A percentile compares a stretch with the other conserved stretches of the same genome.
Evolutionary conservation across 75 land plant species (phyloP).

Genomic region (Sequoiadendron giganteum): DNA sequence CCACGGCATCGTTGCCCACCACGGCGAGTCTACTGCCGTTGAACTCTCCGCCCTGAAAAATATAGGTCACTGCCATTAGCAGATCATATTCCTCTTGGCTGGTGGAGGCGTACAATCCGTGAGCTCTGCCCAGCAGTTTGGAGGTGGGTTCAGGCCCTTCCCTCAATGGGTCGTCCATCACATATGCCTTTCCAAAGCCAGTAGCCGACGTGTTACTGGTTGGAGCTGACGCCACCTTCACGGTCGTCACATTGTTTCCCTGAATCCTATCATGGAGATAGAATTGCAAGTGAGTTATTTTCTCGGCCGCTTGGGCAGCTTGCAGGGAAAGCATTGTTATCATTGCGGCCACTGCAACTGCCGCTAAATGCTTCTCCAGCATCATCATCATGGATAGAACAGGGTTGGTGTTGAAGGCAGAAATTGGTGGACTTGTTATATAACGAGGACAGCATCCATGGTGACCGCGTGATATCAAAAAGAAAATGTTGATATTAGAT

Average conservation of each 20-base stretch:
- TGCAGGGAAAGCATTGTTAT: too few relatives aligned
- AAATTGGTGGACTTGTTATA: too few relatives aligned
- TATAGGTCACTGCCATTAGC: slow-evolving; percentile 22
- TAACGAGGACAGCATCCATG: too few relatives aligned
- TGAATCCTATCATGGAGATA: slow-evolving; percentile 51
- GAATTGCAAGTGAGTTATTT: slow-evolving; percentile 42
- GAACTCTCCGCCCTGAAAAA: slow-evolving; percentile 19
- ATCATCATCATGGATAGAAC: too few relatives aligned
- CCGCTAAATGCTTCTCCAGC: too few relatives aligned
- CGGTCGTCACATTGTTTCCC: slow-evolving; percentile 30
- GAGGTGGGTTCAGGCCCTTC: slow-evolving; percentile 27
- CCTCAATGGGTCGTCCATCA: slow-evolving; percentile 37
- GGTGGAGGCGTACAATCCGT: slow-evolving; percentile 34
- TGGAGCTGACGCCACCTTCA: slow-evolving; percentile 20
- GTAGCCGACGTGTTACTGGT: neutral
- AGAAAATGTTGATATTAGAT: too few relatives aligned
- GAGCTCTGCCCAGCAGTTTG: slow-evolving; percentile 30
- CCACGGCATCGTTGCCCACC: slow-evolving; percentile 22
- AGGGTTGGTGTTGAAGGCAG: too few relatives aligned
- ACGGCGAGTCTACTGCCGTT: slow-evolving; percentile 33
- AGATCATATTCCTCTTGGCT: slow-evolving; percentile 18
- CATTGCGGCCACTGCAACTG: too few relatives aligned
- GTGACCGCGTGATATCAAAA: too few relatives aligned
- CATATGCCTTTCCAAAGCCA: slow-evolving; percentile 12
- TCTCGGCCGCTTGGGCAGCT: slow-evolving; percentile 3